Evolutionary conservation across 176 grass and related monocot species (phyloP), one percentile per base, ranked within the genome.

Genomic region (Oryza glumipatula): DNA sequence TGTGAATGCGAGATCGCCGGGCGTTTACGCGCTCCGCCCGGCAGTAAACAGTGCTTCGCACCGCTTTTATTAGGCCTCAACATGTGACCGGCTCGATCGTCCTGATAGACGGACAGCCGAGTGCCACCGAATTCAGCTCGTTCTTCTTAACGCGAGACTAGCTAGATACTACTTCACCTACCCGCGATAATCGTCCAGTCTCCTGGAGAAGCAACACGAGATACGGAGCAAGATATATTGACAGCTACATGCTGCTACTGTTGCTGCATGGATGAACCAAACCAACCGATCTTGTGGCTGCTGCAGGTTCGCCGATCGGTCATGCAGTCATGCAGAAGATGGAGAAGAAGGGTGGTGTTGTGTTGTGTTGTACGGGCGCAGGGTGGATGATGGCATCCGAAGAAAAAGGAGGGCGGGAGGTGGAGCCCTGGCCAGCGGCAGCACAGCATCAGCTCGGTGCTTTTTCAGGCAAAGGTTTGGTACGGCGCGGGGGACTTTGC

Each of bases 381-480:
- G 24, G 26, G 2, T 16, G 15, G 51, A 80, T 67, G 71, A 85
- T 85, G 84, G 78, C 51, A 72, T 81, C 82, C 28, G 23, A 82
- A 45, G 82, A 51, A 38, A 90, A 90, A 81, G 3, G 81, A 6
- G 9, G 1, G 38, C 43, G 10, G 30, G 21, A 68, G 33, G 87
- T 80, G 72, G 80, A 90, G 65, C 71, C 85, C 49, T 8, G 0
- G 47, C 35, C 73, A 67, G 60, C 45, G 28, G 65, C 84, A 56
- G 46, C 56, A 65, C 45, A 66, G 58, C 32, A 63, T 23, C 9
- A 67, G 65, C 67, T 82, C 44, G 74, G 28, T 46, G 73, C 74
- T 44, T 85, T 85, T 81, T 65, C 36, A 73, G 58, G 67, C 83
- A 72, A 46, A 73, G 30, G 45, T 36, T 86, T 4, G 73, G 68